Conservation (phyloP, 2,329 filamentous ascomycete genomes). For the Phaeoacremonium minimum region DNA sequence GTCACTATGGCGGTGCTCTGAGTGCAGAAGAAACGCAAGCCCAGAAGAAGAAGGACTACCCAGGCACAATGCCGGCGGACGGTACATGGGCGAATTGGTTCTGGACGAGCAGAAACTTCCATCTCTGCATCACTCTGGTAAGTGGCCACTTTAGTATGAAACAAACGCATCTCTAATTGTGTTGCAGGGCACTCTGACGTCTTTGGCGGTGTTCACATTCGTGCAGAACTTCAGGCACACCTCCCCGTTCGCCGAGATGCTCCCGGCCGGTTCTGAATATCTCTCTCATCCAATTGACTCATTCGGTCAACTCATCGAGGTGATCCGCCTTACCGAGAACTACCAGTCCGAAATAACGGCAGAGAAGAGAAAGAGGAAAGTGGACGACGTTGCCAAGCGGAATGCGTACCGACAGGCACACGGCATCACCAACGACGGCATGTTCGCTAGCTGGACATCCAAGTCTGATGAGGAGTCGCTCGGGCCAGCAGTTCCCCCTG, state of each 20-base stretch:
- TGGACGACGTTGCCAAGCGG: conserved; percentile 86
- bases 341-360: conserved; percentile 64
- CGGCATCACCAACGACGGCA: conserved; percentile 64
- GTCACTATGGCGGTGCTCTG: conserved; percentile 71
- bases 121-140: conserved; percentile 82
- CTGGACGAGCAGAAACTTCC: conserved; percentile 70
- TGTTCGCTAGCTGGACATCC: conserved; percentile 31
- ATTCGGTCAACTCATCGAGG: conserved; percentile 60
- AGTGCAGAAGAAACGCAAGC: conserved; percentile 60
- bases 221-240: conserved; percentile 73
- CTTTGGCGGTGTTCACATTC: conserved; percentile 69
- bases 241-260: conserved; percentile 74
- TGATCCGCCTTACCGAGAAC: conserved; percentile 72
- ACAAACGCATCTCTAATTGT: conserved; percentile 4
- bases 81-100: conserved; percentile 84
- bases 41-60: conserved; percentile 72
- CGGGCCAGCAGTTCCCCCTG: conserved; percentile 14
- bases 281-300: conserved; percentile 67
- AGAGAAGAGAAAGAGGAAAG: conserved; percentile 66
- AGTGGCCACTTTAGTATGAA: conserved; percentile 18
- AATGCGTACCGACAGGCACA: conserved; percentile 81
- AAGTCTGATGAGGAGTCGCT: conserved; percentile 11
- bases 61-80: conserved; percentile 80
- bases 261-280: conserved; percentile 68
- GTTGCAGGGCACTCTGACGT: conserved; percentile 59